Base-by-base conservation (phyloP, 2,329 filamentous ascomycete genomes). In the Cladosporium sp. region DNA sequence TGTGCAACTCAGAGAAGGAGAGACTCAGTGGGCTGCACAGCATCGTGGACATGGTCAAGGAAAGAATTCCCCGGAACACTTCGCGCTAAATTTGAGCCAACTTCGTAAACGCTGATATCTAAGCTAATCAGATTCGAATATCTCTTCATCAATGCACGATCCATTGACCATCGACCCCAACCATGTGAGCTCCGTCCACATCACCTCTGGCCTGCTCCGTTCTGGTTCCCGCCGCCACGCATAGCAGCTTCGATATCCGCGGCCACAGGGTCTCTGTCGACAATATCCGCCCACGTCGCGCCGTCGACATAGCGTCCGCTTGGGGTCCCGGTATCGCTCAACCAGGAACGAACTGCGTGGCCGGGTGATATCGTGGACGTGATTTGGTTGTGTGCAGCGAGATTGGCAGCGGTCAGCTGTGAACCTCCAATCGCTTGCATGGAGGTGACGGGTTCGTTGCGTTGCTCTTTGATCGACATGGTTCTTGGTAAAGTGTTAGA, bases 1-100 rank as follows among this genome's bases (percentile, higher is more conserved):
- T 88, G 25, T 82, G 82, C 8, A 79, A 81, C 64, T 79, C 76
- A 7, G 77, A 76, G 60, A 76, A 79, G 8, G 80, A 82, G 66
- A 73, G 84, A 60, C 71, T 83, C 60, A 77, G 79, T 67, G 84
- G 84, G 4, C 65, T 86, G 58, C 76, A 77, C 59, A 75, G 78
- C 49, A 80, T 84, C 62, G 80, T 80, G 11, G 71, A 73, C n/a
- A 71, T 72, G 32, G 77, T 76, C 21, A 74, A 71, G 26, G 69
- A 71, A 28, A 74, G 71, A 21, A 34, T 73, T 26, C 67, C 67
- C 21, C 25, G 60, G 32, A 56, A 51, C 23, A 57, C 32, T 10
- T 11, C 32, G 26, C 32, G 30, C 21, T 57, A 26, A 39, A 32
- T 8, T 28, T 14, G 21, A n/a, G n/a, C 21, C 54, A 25, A 34